Evolutionary conservation across 352 stramenopile species (phyloP), one percentile per base, ranked within the genome.

Genomic region (Saprolegnia diclina): DNA sequence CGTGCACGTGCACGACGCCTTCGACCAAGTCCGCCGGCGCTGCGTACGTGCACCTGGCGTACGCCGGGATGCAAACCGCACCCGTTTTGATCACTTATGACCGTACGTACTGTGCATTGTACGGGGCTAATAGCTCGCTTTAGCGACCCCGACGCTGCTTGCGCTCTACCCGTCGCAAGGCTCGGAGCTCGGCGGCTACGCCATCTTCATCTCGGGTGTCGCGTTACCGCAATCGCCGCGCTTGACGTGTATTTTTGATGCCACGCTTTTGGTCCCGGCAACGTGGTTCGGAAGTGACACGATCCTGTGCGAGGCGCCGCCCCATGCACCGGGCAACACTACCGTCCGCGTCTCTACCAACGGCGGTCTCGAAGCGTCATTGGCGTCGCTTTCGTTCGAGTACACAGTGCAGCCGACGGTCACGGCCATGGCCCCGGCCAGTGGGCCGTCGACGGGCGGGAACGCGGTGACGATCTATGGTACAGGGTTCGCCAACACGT

Each of bases 401-500:
- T 69, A 50, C 45, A 69, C 63, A 5, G 29, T 22, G 11, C 35
- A 52, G 19, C 44, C 53, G 3, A 69, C 63, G 2, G 26, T 62
- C 6, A 61, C 63, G 3, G 6, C 32, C 4, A 29, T 69, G 6
- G 18, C 29, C n/a, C 63, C 63, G 0, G n/a, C 11, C 7, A 26
- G 32, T 48, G 63, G 63, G 13, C 32, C 63, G 14, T 44, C 63
- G 24, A 62, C 21, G 11, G 63, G 63, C 7, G 53, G 53, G 9
- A 69, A 52, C n/a, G 13, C 22, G 13, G 48, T 69, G 14, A 45
- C 50, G 5, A 45, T 69, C 2, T 69, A 42, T 52, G 63, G 63
- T 21, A 69, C 63, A 11, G 63, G 45, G 24, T 69, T 69, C 32
- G 35, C 50, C 50, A 35, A 59, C 32, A 37, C 63, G 26, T 52